Conservation (phyloP, 805 yeast genomes). For the Schizosaccharomyces lindneri region DNA sequence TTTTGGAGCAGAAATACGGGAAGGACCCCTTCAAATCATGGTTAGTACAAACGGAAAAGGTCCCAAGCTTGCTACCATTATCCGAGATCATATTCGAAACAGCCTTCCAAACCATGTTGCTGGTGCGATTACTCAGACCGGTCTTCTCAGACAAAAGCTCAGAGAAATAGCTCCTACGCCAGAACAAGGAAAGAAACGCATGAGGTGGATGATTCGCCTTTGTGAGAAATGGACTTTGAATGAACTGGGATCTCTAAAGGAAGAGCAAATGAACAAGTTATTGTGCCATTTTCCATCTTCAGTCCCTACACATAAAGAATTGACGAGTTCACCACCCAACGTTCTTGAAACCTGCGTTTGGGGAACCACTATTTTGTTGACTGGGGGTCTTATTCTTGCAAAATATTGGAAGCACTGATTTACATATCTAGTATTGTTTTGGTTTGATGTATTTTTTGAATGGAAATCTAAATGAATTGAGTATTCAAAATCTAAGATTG, state of each 20-base stretch:
- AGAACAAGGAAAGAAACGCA: constrained; percentile 4
- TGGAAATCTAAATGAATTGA: too few species aligned
- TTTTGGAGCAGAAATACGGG: constrained; percentile 54
- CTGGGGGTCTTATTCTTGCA: background rate
- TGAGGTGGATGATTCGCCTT: constrained; percentile 6
- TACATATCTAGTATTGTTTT: too few species aligned
- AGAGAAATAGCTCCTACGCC: constrained; percentile 5
- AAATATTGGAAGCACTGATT: background rate
- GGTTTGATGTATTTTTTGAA: too few species aligned
- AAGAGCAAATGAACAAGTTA: background rate
- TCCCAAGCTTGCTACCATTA: constrained; percentile 44
- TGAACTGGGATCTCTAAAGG: background rate
- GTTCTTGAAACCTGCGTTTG: background rate
- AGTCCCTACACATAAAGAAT: background rate
- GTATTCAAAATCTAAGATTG: too few species aligned
- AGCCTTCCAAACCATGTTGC: constrained; percentile 2
- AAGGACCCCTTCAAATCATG: constrained; percentile 55
- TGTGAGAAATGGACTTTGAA: background rate
- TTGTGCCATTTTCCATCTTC: background rate
- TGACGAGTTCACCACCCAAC: background rate
- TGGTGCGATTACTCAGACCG: constrained; percentile 5
- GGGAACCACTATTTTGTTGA: background rate
- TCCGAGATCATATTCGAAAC: constrained; percentile 28
- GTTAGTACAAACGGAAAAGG: constrained; percentile 64
- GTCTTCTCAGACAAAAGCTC: constrained; percentile 5